Conservation (phyloP, 495 filamentous ascomycete species). For the Delitschia confertaspora region DNA sequence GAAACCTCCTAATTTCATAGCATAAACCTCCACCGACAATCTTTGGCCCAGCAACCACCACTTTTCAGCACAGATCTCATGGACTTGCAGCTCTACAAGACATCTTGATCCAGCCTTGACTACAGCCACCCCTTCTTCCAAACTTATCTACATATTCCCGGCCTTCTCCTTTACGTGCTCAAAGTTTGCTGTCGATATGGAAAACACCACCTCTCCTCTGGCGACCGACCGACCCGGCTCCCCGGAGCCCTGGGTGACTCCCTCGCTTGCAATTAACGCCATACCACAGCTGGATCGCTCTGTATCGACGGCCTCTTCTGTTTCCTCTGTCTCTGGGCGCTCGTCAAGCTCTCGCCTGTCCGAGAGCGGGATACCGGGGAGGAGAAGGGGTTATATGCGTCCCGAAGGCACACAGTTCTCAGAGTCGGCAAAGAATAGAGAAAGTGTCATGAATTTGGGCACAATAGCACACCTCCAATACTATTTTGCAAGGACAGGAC, state of each 20-base stretch:
- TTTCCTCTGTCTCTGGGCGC: conserved; percentile 53
- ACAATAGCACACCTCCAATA: conserved; percentile 97
- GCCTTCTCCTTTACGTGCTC: neutral
- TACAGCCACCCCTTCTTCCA: neutral
- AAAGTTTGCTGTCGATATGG: conserved; percentile 4
- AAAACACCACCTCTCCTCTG: conserved; percentile 13
- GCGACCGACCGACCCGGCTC: conserved; percentile 37
- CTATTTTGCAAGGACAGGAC: conserved; percentile 90
- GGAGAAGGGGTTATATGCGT: conserved; percentile 76
- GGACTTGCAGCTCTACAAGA: no score
- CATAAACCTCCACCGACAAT: no score
- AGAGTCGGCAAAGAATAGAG: conserved; percentile 74
- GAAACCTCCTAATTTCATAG: no score
- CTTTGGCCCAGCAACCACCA: no score
- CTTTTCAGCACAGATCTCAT: no score
- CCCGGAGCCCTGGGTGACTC: conserved; percentile 57
- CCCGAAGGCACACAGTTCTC: conserved; percentile 87
- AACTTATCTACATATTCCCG: neutral
- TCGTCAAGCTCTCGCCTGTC: conserved; percentile 45
- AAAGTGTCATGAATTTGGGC: conserved; percentile 90
- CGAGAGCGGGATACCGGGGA: conserved; percentile 45
- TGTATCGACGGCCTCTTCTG: conserved; percentile 66
- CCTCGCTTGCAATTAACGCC: conserved; percentile 56
- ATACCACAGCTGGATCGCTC: conserved; percentile 60
- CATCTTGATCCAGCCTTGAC: no score